These are phyloP conservation scores for Backusella psychrophila DNA, from an alignment of 192 early-diverging fungal species.

Conservation along the genomic window DNA sequence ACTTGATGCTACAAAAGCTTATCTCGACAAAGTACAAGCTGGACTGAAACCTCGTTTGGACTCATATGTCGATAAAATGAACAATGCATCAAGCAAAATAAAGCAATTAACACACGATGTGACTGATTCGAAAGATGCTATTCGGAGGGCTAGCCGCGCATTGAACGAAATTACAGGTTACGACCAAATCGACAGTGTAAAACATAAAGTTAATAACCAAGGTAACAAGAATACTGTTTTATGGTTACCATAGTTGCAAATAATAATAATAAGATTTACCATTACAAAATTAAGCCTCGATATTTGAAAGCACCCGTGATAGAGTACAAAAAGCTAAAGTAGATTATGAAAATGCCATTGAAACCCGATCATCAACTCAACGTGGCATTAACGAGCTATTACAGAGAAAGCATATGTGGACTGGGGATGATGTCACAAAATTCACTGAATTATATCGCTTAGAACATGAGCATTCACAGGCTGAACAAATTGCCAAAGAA, in stretches of 20 bases:
- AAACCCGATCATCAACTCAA: conserved; percentile 58
- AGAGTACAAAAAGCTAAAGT: conserved; percentile 47
- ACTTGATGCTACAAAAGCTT: conserved; percentile 5
- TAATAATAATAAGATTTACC: not conserved
- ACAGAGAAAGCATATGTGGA: conserved; percentile 78
- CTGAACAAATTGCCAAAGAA: conserved; percentile 42
- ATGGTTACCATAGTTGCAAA: not conserved
- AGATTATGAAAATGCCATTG: conserved; percentile 55
- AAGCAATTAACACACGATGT: conserved; percentile 24
- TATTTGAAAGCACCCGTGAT: conserved; percentile 49
- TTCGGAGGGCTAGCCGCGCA: conserved; percentile 36
- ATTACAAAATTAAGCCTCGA: conserved; percentile 19
- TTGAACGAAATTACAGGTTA: conserved; percentile 77
- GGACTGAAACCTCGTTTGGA: conserved; percentile 10
- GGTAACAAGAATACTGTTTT: conserved; percentile 30
- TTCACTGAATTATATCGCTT: conserved; percentile 73
- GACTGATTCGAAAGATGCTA: conserved; percentile 28
- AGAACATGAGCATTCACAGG: conserved; percentile 64
- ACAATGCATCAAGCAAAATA: conserved; percentile 6
- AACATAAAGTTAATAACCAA: conserved; percentile 58
- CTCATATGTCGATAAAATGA: not conserved
- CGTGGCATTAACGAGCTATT: conserved; percentile 75
- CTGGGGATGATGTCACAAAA: conserved; percentile 67
- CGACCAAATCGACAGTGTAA: conserved; percentile 61
- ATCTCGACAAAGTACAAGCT: conserved; percentile 11